phyloP scores from a whole-genome alignment of 2,329 filamentous ascomycete species.

The Fusarium nurragi region DNA sequence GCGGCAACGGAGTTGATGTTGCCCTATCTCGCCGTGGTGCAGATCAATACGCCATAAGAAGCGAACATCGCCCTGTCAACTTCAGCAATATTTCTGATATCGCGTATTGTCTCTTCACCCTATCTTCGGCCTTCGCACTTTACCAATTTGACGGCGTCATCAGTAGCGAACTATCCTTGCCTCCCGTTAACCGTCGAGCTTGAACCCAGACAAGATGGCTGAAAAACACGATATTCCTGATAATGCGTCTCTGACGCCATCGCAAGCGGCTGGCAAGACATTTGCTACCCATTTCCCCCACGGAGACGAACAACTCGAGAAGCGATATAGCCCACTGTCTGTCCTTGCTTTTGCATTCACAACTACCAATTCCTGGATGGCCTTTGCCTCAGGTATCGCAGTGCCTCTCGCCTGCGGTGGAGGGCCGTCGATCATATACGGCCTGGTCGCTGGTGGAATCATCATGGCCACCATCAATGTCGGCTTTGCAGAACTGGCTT shows the following conservation, averaged over 20 bases:
- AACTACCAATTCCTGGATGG: constrained; percentile 43
- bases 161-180: constrained; percentile 3
- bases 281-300: constrained; percentile 3
- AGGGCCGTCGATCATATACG: constrained; percentile 42
- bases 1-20: not conserved
- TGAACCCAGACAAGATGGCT: not conserved
- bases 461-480: constrained; percentile 40
- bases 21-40: not conserved
- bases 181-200: no score
- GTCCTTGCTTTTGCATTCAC: constrained; percentile 43
- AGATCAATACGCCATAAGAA: not conserved
- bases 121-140: no score
- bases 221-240: constrained; percentile 26
- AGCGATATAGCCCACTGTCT: constrained; percentile 40
- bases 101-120: not conserved
- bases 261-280: constrained; percentile 31
- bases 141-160: not conserved
- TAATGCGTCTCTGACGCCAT: constrained; percentile 25
- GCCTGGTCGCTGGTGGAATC: constrained; percentile 36
- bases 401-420: constrained; percentile 40
- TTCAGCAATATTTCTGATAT: not conserved
- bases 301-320: constrained; percentile 29
- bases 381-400: constrained; percentile 40
- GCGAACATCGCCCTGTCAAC: not conserved
- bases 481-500: constrained; percentile 43